Evolutionary conservation across 345 rosid species (phyloP).

Genomic region (Psidium guajava): DNA sequence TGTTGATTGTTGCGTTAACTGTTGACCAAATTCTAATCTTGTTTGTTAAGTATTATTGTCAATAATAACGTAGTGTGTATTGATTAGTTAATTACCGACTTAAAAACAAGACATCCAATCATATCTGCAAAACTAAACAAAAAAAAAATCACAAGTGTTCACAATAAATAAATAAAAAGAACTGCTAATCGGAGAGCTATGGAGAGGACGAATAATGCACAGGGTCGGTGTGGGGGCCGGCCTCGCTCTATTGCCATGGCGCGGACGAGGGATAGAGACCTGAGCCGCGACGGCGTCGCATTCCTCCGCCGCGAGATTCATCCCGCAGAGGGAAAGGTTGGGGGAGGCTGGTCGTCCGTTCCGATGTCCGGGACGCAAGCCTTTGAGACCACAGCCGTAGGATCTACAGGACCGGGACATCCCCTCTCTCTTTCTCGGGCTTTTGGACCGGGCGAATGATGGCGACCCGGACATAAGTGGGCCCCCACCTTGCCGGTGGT

Average conservation of each 20-base stretch:
- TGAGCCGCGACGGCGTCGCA: neutral
- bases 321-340: neutral
- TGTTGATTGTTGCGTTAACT: no score
- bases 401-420: neutral
- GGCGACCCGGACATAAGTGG: neutral
- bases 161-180: neutral
- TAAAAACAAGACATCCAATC: no score
- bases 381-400: neutral
- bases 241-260: neutral
- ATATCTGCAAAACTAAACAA: neutral
- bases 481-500: neutral
- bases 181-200: neutral
- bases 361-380: neutral
- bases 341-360: neutral
- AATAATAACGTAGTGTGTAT: rapidly evolving
- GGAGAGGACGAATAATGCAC: neutral
- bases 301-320: neutral
- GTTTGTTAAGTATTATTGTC: neutral
- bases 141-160: neutral
- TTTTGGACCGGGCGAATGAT: neutral
- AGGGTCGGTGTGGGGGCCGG: neutral
- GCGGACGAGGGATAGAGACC: neutral
- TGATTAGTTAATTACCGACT: neutral
- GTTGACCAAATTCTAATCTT: neutral
- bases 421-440: neutral